Conservation (phyloP, 208 protist species). For the Trypanosoma melophagium region DNA sequence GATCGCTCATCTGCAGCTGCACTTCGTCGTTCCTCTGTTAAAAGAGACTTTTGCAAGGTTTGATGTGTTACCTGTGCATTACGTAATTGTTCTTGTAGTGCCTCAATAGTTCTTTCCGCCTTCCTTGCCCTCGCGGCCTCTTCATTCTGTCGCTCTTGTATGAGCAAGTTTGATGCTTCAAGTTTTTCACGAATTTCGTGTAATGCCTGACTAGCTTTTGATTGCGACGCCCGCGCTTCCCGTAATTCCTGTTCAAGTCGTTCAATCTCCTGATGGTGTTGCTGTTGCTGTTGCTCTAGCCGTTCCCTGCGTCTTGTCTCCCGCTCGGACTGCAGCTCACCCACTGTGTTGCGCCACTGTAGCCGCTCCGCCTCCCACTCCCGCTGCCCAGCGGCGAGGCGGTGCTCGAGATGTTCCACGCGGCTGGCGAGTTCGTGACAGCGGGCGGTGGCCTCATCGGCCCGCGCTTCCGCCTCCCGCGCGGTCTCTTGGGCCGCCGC, state of each 20-base stretch:
- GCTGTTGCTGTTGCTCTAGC: conserved; percentile 8
- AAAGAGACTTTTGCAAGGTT: conserved; percentile 8
- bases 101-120: conserved; percentile 21
- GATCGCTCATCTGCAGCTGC: conserved; percentile 20
- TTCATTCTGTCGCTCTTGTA: conserved; percentile 26
- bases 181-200: conserved; percentile 27
- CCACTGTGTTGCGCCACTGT: conserved; percentile 19
- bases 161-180: conserved; percentile 19
- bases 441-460: not conserved
- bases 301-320: not conserved
- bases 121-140: conserved; percentile 27
- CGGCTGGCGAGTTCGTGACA: conserved; percentile 14
- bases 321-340: conserved; percentile 9
- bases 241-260: conserved; percentile 15
- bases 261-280: conserved; percentile 19
- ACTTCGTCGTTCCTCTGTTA: conserved; percentile 7
- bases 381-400: conserved; percentile 12
- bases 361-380: conserved; percentile 21
- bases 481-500: not conserved
- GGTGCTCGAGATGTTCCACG: conserved; percentile 20
- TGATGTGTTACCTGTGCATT: conserved; percentile 19
- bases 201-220: conserved; percentile 9
- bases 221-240: conserved; percentile 9
- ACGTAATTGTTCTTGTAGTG: conserved; percentile 23
- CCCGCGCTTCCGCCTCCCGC: not conserved